Evolutionary conservation across 305 asterid genomes (phyloP).

Genomic region (Fraxinus platypoda): DNA sequence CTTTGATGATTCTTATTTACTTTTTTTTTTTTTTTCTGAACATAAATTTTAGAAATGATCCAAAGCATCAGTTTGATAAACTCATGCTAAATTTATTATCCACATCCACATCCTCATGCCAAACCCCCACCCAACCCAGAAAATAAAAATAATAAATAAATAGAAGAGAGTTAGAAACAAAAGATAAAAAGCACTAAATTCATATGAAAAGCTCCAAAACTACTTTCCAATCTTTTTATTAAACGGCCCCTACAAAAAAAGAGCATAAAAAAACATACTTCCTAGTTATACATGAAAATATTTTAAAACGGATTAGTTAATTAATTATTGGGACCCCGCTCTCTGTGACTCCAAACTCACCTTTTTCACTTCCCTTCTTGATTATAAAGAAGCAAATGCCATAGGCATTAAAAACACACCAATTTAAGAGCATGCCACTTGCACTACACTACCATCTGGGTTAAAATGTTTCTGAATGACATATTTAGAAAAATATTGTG

Average conservation of each 20-base stretch:
- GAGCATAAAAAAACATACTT: not conserved
- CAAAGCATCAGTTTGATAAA: not conserved
- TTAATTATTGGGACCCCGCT: not conserved
- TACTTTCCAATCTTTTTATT: not conserved
- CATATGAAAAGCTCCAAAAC: not conserved
- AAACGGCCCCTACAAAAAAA: not conserved
- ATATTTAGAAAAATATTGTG: not conserved
- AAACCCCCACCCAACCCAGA: not conserved
- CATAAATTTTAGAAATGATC: not conserved
- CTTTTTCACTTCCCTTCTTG: not conserved
- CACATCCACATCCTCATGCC: not conserved
- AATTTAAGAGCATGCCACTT: conserved; percentile 11
- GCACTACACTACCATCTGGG: conserved; percentile 9
- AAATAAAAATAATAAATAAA: not conserved
- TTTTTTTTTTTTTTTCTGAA: not conserved
- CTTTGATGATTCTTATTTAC: not conserved
- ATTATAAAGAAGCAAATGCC: not conserved
- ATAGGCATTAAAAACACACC: not conserved
- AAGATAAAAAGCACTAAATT: not conserved
- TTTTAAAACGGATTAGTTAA: not conserved
- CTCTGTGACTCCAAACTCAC: not conserved
- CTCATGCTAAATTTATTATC: not conserved
- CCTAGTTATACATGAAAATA: not conserved
- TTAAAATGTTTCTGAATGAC: not conserved
- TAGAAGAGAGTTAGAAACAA: not conserved